phyloP scores from a whole-genome alignment of 169 alveolate species.

The Plasmodium vivax region DNA sequence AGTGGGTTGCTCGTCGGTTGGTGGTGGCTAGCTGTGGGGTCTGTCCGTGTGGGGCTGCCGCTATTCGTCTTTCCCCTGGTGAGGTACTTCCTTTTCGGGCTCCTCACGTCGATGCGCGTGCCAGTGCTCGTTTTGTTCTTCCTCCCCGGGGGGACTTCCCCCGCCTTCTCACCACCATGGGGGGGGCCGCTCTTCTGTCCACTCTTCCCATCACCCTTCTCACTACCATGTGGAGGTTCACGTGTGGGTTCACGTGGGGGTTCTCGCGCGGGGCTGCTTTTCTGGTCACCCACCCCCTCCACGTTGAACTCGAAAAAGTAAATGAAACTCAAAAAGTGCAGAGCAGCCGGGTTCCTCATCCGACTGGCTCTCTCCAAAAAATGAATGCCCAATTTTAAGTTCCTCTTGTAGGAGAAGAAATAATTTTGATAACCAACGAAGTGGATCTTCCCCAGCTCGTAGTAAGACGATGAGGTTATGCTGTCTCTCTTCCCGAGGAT shows the following conservation, averaged over 20 bases:
- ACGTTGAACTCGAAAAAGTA: slow-evolving; percentile 56
- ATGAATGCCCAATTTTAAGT: slow-evolving; percentile 45
- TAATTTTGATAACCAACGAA: slow-evolving; percentile 42
- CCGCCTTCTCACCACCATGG: background rate
- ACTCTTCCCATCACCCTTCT: background rate
- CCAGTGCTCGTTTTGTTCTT: background rate
- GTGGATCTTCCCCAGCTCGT: slow-evolving; percentile 60
- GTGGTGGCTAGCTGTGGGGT: background rate
- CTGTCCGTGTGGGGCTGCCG: background rate
- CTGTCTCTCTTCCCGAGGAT: slow-evolving; percentile 4
- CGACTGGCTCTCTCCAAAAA: slow-evolving; percentile 19
- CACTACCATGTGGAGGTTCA: too few relatives aligned
- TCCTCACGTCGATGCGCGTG: background rate
- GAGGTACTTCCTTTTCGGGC: background rate
- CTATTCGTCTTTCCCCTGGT: background rate
- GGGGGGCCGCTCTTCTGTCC: background rate
- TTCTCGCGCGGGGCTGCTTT: too few relatives aligned
- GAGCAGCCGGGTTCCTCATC: slow-evolving; percentile 63
- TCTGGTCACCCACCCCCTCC: background rate
- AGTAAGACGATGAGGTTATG: slow-evolving; percentile 47
- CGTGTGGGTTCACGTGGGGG: too few relatives aligned
- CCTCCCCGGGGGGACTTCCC: background rate
- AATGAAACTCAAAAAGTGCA: slow-evolving; percentile 62
- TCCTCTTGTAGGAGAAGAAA: slow-evolving; percentile 56
- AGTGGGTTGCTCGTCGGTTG: background rate